Percentiles rank a stretch among this genome's conserved stretches.
Evolutionary conservation across 352 stramenopile genomes (phyloP).

Genomic region (Discostella stelligera): DNA sequence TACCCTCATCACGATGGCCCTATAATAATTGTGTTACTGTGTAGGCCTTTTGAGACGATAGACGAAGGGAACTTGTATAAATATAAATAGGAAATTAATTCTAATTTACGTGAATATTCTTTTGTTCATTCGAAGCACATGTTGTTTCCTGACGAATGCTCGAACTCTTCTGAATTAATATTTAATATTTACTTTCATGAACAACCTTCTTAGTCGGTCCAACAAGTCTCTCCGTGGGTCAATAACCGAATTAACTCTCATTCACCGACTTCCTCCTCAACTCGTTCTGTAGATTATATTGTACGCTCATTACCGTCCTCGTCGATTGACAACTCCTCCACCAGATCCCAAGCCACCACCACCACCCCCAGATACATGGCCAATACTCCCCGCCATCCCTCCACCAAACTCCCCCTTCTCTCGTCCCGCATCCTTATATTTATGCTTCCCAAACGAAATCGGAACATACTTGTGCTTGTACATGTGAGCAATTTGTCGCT

Average conservation of each 20-base stretch:
- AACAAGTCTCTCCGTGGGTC: too few species aligned
- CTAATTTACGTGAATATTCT: too few species aligned
- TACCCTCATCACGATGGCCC: not conserved
- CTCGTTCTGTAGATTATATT: not conserved
- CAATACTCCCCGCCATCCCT: constrained; percentile 63
- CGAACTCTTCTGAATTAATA: too few species aligned
- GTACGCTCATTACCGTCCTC: constrained; percentile 7
- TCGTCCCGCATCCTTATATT: constrained; percentile 88
- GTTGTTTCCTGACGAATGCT: too few species aligned
- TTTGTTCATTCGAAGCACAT: too few species aligned
- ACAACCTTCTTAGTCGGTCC: too few species aligned
- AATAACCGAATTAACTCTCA: too few species aligned
- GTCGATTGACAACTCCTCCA: constrained; percentile 18
- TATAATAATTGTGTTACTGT: too few species aligned
- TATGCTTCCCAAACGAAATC: constrained; percentile 93
- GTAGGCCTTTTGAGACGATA: too few species aligned
- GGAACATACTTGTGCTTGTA: constrained; percentile 99
- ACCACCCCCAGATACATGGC: not conserved
- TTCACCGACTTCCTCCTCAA: not conserved
- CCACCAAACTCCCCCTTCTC: constrained; percentile 73
- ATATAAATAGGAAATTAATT: too few species aligned
- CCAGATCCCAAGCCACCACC: not conserved
- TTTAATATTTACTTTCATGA: too few species aligned
- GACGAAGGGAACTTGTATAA: too few species aligned
- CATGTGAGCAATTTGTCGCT: constrained; percentile 99